A percentile compares a stretch with the other conserved stretches of the same genome.
Evolutionary conservation across 2,329 filamentous ascomycete species (phyloP).

Genomic region (Aurifilum marmelostoma): DNA sequence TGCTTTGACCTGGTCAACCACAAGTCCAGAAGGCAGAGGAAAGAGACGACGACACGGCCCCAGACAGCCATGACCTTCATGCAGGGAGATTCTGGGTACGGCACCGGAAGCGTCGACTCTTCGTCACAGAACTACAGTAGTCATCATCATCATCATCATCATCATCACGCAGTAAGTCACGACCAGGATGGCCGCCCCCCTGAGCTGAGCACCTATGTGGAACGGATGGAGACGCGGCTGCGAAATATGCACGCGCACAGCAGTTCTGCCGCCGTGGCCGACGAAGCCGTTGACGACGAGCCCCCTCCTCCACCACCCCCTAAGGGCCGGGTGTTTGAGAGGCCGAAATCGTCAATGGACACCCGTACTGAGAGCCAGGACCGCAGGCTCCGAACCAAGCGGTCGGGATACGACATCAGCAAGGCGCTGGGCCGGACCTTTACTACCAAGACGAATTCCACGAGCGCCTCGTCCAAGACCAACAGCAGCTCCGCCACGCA

Average conservation of each 20-base stretch:
- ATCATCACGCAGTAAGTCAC: constrained; percentile 43
- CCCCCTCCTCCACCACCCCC: constrained; percentile 67
- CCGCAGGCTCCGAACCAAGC: constrained; percentile 62
- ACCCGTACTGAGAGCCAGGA: constrained; percentile 43
- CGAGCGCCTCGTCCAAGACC: constrained; percentile 70
- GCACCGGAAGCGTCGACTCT: constrained; percentile 59
- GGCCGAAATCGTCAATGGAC: constrained; percentile 63
- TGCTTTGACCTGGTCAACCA: constrained; percentile 68
- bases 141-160: no score
- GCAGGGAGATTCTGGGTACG: constrained; percentile 61
- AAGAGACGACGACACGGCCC: constrained; percentile 50
- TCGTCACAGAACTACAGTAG: constrained; percentile 50
- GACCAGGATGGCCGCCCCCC: constrained; percentile 60
- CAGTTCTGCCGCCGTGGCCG: constrained; percentile 51
- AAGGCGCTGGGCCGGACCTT: constrained; percentile 75
- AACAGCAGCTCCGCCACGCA: constrained; percentile 71
- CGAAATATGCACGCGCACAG: constrained; percentile 69
- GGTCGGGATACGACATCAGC: constrained; percentile 79
- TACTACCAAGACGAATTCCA: constrained; percentile 85
- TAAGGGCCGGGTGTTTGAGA: constrained; percentile 54
- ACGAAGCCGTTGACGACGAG: constrained; percentile 42
- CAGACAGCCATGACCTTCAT: constrained; percentile 75
- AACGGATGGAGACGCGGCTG: constrained; percentile 86
- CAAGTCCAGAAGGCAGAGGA: constrained; percentile 42
- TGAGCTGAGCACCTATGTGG: constrained; percentile 82